These are phyloP conservation scores for Lentithecium fluviatile DNA, from an alignment of 495 filamentous ascomycete species.

Conservation along the genomic window DNA sequence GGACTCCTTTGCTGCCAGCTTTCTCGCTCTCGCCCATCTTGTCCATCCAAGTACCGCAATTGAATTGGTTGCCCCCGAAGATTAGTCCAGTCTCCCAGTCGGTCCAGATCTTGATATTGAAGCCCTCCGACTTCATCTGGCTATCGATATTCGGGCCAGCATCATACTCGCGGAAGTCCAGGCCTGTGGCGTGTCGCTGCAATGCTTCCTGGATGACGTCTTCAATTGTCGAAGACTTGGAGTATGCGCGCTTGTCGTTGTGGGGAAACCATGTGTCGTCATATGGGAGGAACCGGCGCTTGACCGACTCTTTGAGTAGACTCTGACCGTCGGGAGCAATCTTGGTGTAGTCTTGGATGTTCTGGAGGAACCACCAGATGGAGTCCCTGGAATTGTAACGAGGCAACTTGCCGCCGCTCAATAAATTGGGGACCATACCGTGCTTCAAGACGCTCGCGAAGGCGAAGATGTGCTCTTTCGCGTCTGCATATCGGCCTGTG, in stretches of 20 bases:
- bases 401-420: constrained; percentile 80
- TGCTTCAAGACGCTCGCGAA: constrained; percentile 98
- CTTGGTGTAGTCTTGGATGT: constrained; percentile 86
- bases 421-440: constrained; percentile 96
- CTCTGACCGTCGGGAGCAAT: constrained; percentile 76
- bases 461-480: constrained; percentile 88
- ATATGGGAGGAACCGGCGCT: constrained; percentile 88
- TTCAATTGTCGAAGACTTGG: constrained; percentile 70
- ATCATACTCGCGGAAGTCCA: constrained; percentile 93
- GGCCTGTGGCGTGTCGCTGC: constrained; percentile 82
- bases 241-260: constrained; percentile 83
- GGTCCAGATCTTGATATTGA: constrained; percentile 83
- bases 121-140: constrained; percentile 91
- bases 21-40: constrained; percentile 99
- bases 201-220: constrained; percentile 92
- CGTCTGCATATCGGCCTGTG: constrained; percentile 82
- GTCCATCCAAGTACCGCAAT: constrained; percentile 99
- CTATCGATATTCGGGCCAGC: constrained; percentile 82
- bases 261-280: constrained; percentile 88
- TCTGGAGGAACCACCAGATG: constrained; percentile 95
- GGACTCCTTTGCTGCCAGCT: constrained; percentile 89
- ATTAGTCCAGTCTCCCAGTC: constrained; percentile 93
- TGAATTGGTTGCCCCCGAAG: constrained; percentile 88
- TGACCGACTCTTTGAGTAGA: constrained; percentile 73
- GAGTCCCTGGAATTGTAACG: constrained; percentile 97